Conservation (phyloP, 164 flowering plant genomes). For the Chimonanthus praecox region DNA sequence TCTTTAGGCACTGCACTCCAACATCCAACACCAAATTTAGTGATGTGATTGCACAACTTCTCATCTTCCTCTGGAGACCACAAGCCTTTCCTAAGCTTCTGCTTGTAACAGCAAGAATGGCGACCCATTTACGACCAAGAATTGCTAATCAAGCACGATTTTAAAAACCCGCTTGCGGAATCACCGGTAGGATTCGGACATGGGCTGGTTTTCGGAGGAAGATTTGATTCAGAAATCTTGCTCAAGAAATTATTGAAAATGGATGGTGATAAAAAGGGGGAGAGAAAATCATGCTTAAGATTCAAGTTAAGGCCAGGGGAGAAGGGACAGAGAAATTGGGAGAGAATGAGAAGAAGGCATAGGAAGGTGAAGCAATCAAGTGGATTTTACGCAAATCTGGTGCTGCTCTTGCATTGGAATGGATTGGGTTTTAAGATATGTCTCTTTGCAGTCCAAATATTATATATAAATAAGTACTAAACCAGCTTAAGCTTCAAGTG, state of each 20-base stretch:
- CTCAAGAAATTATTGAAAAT: slow-evolving; percentile 2
- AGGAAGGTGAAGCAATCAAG: slow-evolving; percentile 59
- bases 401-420: slow-evolving; percentile 41
- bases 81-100: slow-evolving; percentile 85
- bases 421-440: slow-evolving; percentile 68
- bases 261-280: slow-evolving; percentile 25
- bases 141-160: not conserved
- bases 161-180: not conserved
- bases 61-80: slow-evolving; percentile 98
- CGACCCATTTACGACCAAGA: slow-evolving; percentile 48
- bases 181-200: not conserved
- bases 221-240: slow-evolving; percentile 5
- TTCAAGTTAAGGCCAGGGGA: slow-evolving; percentile 47
- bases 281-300: slow-evolving; percentile 49
- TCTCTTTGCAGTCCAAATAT: slow-evolving; percentile 5
- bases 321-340: not conserved
- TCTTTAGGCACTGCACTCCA: slow-evolving; percentile 96
- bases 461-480: not conserved
- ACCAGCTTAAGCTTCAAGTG: slow-evolving; percentile 5
- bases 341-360: not conserved
- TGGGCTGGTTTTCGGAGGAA: not conserved
- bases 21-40: slow-evolving; percentile 89
- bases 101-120: slow-evolving; percentile 93
- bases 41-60: slow-evolving; percentile 68
- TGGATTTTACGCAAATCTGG: slow-evolving; percentile 73